Conservation (phyloP, 1,284 basidiomycete species). For the Sanghuangporus sanghuang region DNA sequence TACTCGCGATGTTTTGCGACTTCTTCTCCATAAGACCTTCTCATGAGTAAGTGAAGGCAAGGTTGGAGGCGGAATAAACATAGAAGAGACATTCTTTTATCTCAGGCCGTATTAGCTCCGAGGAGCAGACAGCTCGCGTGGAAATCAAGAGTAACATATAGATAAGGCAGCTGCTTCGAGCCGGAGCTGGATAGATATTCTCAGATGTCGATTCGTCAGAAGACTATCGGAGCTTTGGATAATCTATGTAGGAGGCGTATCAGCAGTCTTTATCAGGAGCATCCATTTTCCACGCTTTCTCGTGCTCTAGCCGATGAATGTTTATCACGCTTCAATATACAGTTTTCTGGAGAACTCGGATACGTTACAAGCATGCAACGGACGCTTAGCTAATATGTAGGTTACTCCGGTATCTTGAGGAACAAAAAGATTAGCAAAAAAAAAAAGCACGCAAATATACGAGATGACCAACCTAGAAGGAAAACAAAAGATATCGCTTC, state of each 20-base stretch:
- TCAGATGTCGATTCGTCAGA: not conserved
- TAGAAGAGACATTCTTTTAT: not conserved
- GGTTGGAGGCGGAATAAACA: not conserved
- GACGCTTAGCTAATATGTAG: not conserved
- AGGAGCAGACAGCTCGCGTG: not conserved
- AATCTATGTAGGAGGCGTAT: not conserved
- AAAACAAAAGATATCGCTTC: not conserved
- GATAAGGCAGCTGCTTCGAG: not conserved
- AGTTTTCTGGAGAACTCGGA: not conserved
- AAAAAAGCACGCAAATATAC: not conserved
- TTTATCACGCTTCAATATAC: not conserved
- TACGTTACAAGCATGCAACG: not conserved
- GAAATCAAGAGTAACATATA: not conserved
- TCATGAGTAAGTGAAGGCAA: not conserved
- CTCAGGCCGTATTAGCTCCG: not conserved
- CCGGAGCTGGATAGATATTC: not conserved
- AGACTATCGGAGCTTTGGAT: not conserved
- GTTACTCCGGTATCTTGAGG: not conserved
- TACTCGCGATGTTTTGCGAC: not conserved
- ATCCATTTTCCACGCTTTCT: not conserved
- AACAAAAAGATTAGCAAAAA: not conserved
- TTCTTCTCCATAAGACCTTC: not conserved
- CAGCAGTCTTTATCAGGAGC: not conserved
- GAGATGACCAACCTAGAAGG: not conserved
- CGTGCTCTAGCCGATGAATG: not conserved